Evolutionary conservation across 768 basidiomycete genomes (phyloP).

Genomic region (Tricholoma terreum): DNA sequence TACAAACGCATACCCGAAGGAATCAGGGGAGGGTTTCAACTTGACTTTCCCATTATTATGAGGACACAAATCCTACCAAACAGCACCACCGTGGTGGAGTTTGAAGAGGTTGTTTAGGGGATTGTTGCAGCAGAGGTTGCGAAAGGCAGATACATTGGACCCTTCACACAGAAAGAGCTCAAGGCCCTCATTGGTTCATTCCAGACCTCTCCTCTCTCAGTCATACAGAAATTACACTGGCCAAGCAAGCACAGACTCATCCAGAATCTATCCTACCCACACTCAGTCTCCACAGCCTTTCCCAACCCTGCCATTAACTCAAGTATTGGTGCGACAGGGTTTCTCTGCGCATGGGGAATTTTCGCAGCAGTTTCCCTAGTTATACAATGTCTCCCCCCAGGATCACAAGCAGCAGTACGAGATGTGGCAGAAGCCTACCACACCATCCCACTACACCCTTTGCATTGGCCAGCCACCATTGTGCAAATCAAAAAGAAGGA

Average conservation of each 20-base stretch:
- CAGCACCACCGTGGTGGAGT: not conserved
- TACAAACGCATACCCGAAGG: not conserved
- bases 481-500: slow-evolving; percentile 7
- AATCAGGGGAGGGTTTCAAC: not conserved
- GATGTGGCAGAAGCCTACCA: slow-evolving; percentile 29
- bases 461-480: slow-evolving; percentile 27
- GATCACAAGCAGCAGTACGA: slow-evolving; percentile 17
- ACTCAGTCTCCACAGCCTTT: too few relatives aligned
- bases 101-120: not conserved
- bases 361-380: not conserved
- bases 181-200: slow-evolving; percentile 21
- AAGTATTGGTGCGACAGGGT: not conserved
- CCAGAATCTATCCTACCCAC: slow-evolving; percentile 18
- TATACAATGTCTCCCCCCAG: not conserved
- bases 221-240: slow-evolving; percentile 26
- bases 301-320: too few relatives aligned
- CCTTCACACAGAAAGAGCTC: slow-evolving; percentile 7
- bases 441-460: slow-evolving; percentile 20
- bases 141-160: slow-evolving; percentile 16
- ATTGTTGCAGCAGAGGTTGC: slow-evolving; percentile 7
- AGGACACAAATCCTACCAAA: not conserved
- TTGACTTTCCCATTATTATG: not conserved
- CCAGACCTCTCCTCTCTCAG: slow-evolving; percentile 25
- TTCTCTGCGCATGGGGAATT: not conserved
- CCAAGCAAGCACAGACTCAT: slow-evolving; percentile 19